Evolutionary conservation across 2,329 filamentous ascomycete species (phyloP).

Genomic region (Elsinoe fawcettii): DNA sequence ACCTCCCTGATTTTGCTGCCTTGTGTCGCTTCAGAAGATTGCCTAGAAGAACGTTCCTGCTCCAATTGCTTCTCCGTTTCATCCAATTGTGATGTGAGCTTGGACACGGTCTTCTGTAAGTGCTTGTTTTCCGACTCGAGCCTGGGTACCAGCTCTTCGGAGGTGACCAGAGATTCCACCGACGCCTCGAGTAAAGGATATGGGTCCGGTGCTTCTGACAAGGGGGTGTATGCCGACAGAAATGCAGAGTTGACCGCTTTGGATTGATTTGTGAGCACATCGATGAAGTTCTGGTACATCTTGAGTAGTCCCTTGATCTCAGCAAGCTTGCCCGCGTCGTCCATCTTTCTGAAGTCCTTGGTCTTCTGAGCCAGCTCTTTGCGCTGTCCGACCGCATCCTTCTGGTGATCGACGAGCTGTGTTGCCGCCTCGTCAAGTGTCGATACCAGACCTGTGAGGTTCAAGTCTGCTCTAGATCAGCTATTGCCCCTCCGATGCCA

Average conservation of each 20-base stretch:
- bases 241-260: constrained; percentile 92
- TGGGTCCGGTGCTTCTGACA: constrained; percentile 93
- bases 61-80: constrained; percentile 75
- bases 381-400: constrained; percentile 88
- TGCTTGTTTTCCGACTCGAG: constrained; percentile 82
- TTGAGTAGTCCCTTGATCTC: constrained; percentile 78
- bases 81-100: constrained; percentile 72
- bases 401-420: constrained; percentile 85
- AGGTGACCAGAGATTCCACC: constrained; percentile 83
- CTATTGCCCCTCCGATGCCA: constrained; percentile 14
- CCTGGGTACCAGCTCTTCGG: constrained; percentile 86
- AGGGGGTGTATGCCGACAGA: constrained; percentile 80
- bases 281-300: constrained; percentile 97
- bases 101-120: constrained; percentile 68
- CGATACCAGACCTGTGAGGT: constrained; percentile 74
- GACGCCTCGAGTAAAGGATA: constrained; percentile 95
- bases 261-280: constrained; percentile 89
- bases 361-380: constrained; percentile 99
- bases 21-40: constrained; percentile 66
- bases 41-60: constrained; percentile 63
- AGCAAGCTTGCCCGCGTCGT: constrained; percentile 74
- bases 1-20: constrained; percentile 81
- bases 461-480: constrained; percentile 56
- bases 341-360: constrained; percentile 91
- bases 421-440: constrained; percentile 89